Conservation (phyloP, 108 stramenopile genomes). For the Cyclotella atomus region DNA sequence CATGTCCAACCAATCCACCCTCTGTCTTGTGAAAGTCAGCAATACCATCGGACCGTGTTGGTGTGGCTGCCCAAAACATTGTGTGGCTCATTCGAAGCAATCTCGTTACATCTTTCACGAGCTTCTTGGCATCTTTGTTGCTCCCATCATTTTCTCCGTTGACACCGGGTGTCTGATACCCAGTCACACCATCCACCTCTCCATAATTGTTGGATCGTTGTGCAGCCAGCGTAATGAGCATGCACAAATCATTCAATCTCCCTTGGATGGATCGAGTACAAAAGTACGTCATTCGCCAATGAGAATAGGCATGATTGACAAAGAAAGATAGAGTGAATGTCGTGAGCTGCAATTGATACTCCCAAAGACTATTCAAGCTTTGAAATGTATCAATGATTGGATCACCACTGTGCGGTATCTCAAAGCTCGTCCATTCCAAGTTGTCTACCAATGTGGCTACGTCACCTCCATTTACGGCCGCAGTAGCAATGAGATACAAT, state of each 20-base stretch:
- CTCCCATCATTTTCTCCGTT: neutral
- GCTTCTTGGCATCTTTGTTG: constrained; percentile 41
- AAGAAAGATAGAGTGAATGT: constrained; percentile 66
- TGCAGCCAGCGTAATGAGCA: constrained; percentile 54
- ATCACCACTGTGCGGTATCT: constrained; percentile 52
- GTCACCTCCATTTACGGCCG: constrained; percentile 30
- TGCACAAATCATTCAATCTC: constrained; percentile 65
- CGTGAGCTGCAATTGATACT: constrained; percentile 59
- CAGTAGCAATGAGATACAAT: constrained; percentile 27
- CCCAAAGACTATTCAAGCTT: constrained; percentile 59
- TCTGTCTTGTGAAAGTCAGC: constrained; percentile 28
- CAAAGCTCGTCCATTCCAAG: constrained; percentile 38
- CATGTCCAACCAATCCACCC: constrained; percentile 33
- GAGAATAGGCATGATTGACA: constrained; percentile 55
- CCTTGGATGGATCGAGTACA: constrained; percentile 63
- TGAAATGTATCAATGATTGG: constrained; percentile 48
- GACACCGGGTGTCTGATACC: constrained; percentile 15
- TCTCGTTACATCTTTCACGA: constrained; percentile 54
- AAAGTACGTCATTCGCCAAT: constrained; percentile 58
- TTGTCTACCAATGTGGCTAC: constrained; percentile 4
- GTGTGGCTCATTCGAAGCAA: constrained; percentile 60
- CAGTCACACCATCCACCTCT: constrained; percentile 28
- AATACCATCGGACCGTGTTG: constrained; percentile 47
- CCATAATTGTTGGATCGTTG: constrained; percentile 36
- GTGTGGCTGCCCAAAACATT: constrained; percentile 67